A percentile compares a stretch with the other conserved stretches of the same genome.
Conservation (phyloP, 2,329 filamentous ascomycete species). For the Onygena corvina region DNA sequence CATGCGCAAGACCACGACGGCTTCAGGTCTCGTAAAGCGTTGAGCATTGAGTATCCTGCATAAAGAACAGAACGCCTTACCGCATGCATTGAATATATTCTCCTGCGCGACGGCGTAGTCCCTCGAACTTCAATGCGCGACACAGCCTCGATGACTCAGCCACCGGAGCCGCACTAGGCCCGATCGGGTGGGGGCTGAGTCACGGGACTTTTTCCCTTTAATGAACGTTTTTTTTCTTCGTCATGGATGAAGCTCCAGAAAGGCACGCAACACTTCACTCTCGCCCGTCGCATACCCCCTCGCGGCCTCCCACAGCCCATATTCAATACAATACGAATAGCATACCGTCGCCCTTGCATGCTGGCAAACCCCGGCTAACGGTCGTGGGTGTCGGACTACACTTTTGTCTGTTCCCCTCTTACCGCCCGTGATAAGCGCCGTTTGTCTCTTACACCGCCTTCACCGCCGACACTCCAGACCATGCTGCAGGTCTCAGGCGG, state of each 20-base stretch:
- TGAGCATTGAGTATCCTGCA: no score
- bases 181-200: background rate
- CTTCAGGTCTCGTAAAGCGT: no score
- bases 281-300: background rate
- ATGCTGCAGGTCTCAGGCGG: slow-evolving; percentile 14
- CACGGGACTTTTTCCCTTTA: background rate
- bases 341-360: background rate
- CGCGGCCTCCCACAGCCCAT: background rate
- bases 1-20: no score
- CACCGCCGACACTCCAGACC: background rate
- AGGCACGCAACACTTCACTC: background rate
- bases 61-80: no score
- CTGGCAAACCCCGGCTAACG: background rate
- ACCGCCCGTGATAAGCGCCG: background rate
- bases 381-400: slow-evolving; percentile 7
- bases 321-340: background rate
- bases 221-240: background rate
- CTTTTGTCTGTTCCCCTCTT: slow-evolving; percentile 4
- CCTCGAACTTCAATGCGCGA: no score
- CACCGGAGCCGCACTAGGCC: slow-evolving; percentile 7
- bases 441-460: background rate
- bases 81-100: no score
- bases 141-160: no score
- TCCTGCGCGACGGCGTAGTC: no score
- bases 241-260: background rate